These are phyloP conservation scores for Coemansia javaensis DNA, from an alignment of 192 early-diverging fungal genomes.

Conservation along the genomic window DNA sequence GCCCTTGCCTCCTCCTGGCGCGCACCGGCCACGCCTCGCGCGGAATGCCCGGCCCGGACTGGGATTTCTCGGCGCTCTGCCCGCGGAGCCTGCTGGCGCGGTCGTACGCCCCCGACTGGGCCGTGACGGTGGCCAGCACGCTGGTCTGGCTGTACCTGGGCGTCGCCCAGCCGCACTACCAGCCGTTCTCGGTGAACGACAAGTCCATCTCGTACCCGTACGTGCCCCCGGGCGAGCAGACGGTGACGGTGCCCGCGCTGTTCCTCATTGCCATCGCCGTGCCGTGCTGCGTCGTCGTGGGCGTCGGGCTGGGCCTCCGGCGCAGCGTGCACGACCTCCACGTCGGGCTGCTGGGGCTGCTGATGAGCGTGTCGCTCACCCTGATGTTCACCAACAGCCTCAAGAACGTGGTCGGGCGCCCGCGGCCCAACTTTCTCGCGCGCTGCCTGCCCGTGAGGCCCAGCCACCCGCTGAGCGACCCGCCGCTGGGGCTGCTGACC, in stretches of 20 bases:
- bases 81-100: conserved; percentile 10
- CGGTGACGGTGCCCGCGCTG: conserved; percentile 38
- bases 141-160: conserved; percentile 57
- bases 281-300: conserved; percentile 15
- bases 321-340: conserved; percentile 48
- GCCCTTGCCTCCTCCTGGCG: too few species aligned
- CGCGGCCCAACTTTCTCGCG: conserved; percentile 63
- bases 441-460: conserved; percentile 30
- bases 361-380: conserved; percentile 50
- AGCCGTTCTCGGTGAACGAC: conserved; percentile 66
- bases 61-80: conserved; percentile 2
- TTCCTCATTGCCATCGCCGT: conserved; percentile 25
- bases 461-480: conserved; percentile 30
- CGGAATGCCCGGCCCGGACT: neutral
- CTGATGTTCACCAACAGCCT: conserved; percentile 50
- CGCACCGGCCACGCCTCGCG: too few species aligned
- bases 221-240: conserved; percentile 33
- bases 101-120: conserved; percentile 51
- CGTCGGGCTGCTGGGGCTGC: conserved; percentile 44
- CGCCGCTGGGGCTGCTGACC: conserved; percentile 58
- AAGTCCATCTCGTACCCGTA: conserved; percentile 60
- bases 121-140: conserved; percentile 54
- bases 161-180: conserved; percentile 58
- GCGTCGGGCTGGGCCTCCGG: conserved; percentile 15
- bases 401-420: conserved; percentile 56